Conservation (phyloP, 208 protist genomes). For the Porcisia hertigi region DNA sequence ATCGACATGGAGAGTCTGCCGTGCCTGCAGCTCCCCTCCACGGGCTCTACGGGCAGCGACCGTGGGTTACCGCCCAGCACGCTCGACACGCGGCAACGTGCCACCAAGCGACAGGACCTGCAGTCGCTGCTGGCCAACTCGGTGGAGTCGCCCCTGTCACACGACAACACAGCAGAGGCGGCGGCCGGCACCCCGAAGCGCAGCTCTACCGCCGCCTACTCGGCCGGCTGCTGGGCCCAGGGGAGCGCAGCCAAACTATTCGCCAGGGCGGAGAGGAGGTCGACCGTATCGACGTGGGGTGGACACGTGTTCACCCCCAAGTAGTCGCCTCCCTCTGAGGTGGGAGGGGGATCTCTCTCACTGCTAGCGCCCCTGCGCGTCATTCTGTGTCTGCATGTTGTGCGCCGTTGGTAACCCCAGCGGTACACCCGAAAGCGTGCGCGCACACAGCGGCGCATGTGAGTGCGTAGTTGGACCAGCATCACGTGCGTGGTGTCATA, state of each 20-base stretch:
- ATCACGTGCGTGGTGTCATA: not conserved
- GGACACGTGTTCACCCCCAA: conserved; percentile 50
- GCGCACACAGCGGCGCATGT: not conserved
- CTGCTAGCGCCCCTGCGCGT: not conserved
- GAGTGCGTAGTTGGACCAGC: not conserved
- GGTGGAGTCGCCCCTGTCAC: not conserved
- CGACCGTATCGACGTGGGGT: conserved; percentile 41
- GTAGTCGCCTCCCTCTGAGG: not conserved
- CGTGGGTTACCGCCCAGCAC: conserved; percentile 66
- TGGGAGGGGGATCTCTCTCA: not conserved
- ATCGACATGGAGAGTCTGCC: conserved; percentile 56
- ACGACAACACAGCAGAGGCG: not conserved
- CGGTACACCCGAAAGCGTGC: not conserved
- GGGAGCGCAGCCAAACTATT: conserved; percentile 49
- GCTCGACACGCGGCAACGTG: conserved; percentile 71
- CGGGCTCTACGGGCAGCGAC: conserved; percentile 37
- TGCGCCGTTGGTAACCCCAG: not conserved
- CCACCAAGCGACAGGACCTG: conserved; percentile 57
- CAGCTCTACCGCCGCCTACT: conserved; percentile 12
- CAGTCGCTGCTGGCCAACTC: conserved; percentile 24
- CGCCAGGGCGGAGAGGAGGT: conserved; percentile 15
- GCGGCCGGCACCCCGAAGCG: conserved; percentile 8
- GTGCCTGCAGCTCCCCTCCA: conserved; percentile 56
- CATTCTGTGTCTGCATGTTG: not conserved
- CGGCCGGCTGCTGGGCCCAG: conserved; percentile 41